A percentile compares a stretch with the other conserved stretches of the same genome.
Conservation (phyloP, 805 yeast genomes). For the Myxozyma udenii region DNA sequence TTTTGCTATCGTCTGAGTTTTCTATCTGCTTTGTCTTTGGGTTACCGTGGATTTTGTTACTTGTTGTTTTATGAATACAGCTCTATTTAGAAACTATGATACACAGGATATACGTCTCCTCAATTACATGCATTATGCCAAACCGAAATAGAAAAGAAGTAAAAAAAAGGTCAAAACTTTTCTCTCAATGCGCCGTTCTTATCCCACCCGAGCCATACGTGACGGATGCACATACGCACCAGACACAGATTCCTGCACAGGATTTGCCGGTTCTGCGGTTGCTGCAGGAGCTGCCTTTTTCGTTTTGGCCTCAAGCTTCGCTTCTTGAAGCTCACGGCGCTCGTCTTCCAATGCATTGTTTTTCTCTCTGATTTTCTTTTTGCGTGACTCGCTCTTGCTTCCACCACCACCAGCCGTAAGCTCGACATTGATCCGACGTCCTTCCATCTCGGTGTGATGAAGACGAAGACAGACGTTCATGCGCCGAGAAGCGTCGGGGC, state of each 20-base stretch:
- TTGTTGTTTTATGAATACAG: too few species aligned
- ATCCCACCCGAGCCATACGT: slow-evolving; percentile 52
- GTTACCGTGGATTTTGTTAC: too few species aligned
- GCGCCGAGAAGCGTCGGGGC: slow-evolving; percentile 64
- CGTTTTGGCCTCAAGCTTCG: slow-evolving; percentile 36
- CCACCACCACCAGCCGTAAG: slow-evolving; percentile 95
- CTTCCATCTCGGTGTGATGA: slow-evolving; percentile 70
- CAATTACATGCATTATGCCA: too few species aligned
- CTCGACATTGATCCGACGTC: slow-evolving; percentile 87
- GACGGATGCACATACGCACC: slow-evolving; percentile 53
- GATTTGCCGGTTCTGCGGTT: slow-evolving; percentile 19
- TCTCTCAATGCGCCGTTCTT: slow-evolving; percentile 1
- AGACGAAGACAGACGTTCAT: slow-evolving; percentile 81
- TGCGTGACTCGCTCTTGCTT: slow-evolving; percentile 66
- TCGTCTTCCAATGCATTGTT: slow-evolving; percentile 73
- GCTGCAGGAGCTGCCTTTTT: slow-evolving; percentile 17
- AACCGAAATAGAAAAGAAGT: background rate
- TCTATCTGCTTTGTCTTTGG: too few species aligned
- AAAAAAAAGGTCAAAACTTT: background rate
- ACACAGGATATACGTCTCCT: too few species aligned
- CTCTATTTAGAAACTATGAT: too few species aligned
- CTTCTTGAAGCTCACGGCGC: slow-evolving; percentile 50
- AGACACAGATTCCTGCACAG: background rate
- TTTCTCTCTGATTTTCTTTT: slow-evolving; percentile 69
- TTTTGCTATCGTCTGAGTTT: too few species aligned